A percentile compares a stretch with the other conserved stretches of the same genome.
Evolutionary conservation across 345 rosid genomes (phyloP).

Genomic region (Ceriops zippeliana): DNA sequence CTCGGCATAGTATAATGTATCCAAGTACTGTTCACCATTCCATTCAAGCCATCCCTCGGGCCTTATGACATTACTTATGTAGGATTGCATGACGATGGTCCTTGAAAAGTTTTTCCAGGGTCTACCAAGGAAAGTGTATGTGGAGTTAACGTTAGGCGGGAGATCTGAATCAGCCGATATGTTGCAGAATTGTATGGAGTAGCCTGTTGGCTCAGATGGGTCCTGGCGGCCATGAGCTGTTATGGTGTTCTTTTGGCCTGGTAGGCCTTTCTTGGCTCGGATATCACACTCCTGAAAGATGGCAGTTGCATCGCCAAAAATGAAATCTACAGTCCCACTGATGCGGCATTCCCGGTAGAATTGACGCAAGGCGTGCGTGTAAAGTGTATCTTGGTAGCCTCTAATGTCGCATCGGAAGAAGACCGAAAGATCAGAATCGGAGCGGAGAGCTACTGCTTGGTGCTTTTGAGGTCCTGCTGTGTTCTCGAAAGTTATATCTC

Average conservation of each 20-base stretch:
- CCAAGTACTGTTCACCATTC: slow-evolving; percentile 27
- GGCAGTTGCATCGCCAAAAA: slow-evolving; percentile 36
- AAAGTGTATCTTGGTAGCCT: slow-evolving; percentile 39
- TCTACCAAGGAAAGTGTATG: slow-evolving; percentile 31
- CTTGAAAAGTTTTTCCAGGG: slow-evolving; percentile 42
- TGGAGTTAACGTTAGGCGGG: slow-evolving; percentile 17
- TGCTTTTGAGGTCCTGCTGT: slow-evolving; percentile 39
- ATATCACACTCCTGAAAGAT: slow-evolving; percentile 35
- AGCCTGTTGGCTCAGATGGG: slow-evolving; percentile 30
- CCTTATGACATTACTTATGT: slow-evolving; percentile 22
- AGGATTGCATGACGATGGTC: slow-evolving; percentile 32
- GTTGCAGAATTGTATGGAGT: slow-evolving; percentile 34
- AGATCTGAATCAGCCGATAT: slow-evolving; percentile 33
- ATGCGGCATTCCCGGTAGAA: slow-evolving; percentile 34
- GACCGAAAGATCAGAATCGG: slow-evolving; percentile 39
- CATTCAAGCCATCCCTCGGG: slow-evolving; percentile 41
- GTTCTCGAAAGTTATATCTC: slow-evolving; percentile 35
- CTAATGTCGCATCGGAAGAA: slow-evolving; percentile 29
- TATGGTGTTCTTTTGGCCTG: slow-evolving; percentile 33
- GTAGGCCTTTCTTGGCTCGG: slow-evolving; percentile 21
- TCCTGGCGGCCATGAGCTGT: slow-evolving; percentile 39
- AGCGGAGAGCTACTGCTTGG: slow-evolving; percentile 42
- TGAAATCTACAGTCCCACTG: slow-evolving; percentile 39
- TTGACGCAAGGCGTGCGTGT: slow-evolving; percentile 35
- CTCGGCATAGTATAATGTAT: slow-evolving; percentile 35